Evolutionary conservation across 2,329 filamentous ascomycete species (phyloP), one percentile per base, ranked within the genome.

Genomic region (Nemania bipapillata): DNA sequence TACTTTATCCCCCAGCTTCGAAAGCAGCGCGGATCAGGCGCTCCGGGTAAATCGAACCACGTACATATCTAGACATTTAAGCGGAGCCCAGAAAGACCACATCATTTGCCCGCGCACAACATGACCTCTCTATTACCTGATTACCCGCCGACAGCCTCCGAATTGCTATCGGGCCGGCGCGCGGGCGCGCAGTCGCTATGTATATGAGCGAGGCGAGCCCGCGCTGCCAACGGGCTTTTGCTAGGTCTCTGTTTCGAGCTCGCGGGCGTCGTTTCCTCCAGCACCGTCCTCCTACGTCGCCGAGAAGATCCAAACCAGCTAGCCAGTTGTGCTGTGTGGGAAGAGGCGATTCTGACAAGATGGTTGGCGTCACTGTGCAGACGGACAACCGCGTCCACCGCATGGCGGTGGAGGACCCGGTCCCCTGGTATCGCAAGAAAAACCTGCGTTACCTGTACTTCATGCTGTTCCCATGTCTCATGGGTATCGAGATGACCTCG

Each of bases 401-500:
- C 75, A 78, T 81, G 78, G 80, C 80, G 76, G 78, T 81, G 75
- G 78, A 80, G 35, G 80, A 81, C 73, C 79, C 74, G 54, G 70
- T 81, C 50, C 80, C 81, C 55, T 88, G 86, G 86, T 87, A 85
- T 79, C 83, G 83, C 72, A 89, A 89, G 74, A 83, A 79, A 2
- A 87, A 89, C 68, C 80, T 89, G 53, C 81, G 86, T 37, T 72
- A 72, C 15, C 78, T 89, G 62, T 89, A 89, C 74, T 79, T 88
- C 17, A 74, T 86, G 68, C 79, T 89, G 55, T 86, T 89, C 58
- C 86, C 86, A 12, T 86, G 85, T 42, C 85, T 85, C 74, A 85
- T 89, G 76, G 86, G 86, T 45, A 87, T 89, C 54, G 86, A 89
- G 78, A 87, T 87, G 74, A 89, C 86, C 0, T 87, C 86, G 3